Conservation (phyloP, 2,329 filamentous ascomycete species). For the Penicillium crustosum region DNA sequence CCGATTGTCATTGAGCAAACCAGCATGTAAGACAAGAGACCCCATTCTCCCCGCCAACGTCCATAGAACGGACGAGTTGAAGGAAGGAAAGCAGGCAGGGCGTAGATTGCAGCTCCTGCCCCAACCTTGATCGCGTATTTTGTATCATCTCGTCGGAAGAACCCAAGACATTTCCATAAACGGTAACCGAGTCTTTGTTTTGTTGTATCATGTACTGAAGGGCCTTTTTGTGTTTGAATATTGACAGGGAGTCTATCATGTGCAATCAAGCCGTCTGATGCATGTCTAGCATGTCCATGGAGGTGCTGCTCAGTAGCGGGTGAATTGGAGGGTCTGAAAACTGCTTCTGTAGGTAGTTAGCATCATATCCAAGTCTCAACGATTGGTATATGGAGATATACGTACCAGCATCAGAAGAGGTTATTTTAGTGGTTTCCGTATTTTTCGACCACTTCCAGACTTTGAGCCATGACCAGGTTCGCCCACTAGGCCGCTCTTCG, state of each 20-base stretch:
- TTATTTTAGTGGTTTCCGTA: slow-evolving; percentile 12
- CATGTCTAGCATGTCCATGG: slow-evolving; percentile 4
- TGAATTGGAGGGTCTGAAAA: neutral
- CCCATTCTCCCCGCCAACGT: slow-evolving; percentile 95
- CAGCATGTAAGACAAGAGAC: slow-evolving; percentile 93
- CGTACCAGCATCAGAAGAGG: slow-evolving; percentile 32
- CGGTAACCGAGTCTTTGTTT: slow-evolving; percentile 43
- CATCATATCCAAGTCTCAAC: neutral
- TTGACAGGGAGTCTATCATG: slow-evolving; percentile 11
- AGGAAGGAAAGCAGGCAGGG: slow-evolving; percentile 81
- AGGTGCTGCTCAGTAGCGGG: neutral
- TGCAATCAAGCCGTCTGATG: slow-evolving; percentile 11
- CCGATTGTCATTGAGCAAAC: slow-evolving; percentile 98
- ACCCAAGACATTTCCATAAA: slow-evolving; percentile 45
- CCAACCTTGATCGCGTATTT: slow-evolving; percentile 91
- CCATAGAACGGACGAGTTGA: slow-evolving; percentile 76
- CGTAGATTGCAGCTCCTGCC: slow-evolving; percentile 83
- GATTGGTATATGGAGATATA: neutral
- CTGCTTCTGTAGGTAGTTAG: neutral
- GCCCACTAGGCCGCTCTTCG: slow-evolving; percentile 60
- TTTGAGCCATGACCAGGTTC: slow-evolving; percentile 80
- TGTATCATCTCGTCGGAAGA: slow-evolving; percentile 65
- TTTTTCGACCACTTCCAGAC: slow-evolving; percentile 61
- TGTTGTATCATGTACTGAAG: slow-evolving; percentile 10
- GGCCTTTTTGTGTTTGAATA: slow-evolving; percentile 1